Evolutionary conservation across 2,329 filamentous ascomycete genomes (phyloP).

Genomic region (Hirsutella rhossiliensis): DNA sequence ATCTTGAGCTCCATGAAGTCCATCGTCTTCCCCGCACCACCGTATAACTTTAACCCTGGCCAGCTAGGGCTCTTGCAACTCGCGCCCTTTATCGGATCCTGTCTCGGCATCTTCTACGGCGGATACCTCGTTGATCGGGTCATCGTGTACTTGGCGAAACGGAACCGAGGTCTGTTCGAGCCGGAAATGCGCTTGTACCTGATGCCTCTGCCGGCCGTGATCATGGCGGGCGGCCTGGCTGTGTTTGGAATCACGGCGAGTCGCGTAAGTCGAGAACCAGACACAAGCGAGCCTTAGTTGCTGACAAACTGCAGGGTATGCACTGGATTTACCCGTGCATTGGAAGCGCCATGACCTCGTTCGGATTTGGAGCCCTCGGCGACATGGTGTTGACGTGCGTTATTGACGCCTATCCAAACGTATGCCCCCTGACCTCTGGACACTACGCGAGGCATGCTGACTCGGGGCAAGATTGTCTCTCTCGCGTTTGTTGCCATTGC

Average conservation of each 20-base stretch:
- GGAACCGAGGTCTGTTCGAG: constrained; percentile 28
- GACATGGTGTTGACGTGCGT: not conserved
- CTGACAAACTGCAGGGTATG: constrained; percentile 19
- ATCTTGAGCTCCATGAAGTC: constrained; percentile 18
- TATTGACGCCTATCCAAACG: not conserved
- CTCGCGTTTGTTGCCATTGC: not conserved
- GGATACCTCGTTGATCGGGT: constrained; percentile 25
- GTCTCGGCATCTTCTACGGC: constrained; percentile 25
- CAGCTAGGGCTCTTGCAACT: constrained; percentile 15
- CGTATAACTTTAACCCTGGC: constrained; percentile 14
- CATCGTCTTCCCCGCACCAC: constrained; percentile 22
- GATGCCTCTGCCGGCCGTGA: constrained; percentile 15
- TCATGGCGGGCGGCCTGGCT: constrained; percentile 22
- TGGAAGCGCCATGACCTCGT: constrained; percentile 12
- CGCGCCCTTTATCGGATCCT: constrained; percentile 22
- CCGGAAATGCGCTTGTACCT: constrained; percentile 29
- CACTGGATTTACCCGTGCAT: constrained; percentile 28
- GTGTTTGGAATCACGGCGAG: constrained; percentile 26
- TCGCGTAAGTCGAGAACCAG: constrained; percentile 12
- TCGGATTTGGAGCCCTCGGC: not conserved
- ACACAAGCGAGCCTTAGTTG: not conserved
- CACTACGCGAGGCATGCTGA: not conserved
- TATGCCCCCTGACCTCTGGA: not conserved
- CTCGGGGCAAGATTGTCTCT: not conserved
- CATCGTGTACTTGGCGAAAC: constrained; percentile 21